Base-by-base conservation (phyloP, 139 green algal genomes). In the Chlorella ohadii region DNA sequence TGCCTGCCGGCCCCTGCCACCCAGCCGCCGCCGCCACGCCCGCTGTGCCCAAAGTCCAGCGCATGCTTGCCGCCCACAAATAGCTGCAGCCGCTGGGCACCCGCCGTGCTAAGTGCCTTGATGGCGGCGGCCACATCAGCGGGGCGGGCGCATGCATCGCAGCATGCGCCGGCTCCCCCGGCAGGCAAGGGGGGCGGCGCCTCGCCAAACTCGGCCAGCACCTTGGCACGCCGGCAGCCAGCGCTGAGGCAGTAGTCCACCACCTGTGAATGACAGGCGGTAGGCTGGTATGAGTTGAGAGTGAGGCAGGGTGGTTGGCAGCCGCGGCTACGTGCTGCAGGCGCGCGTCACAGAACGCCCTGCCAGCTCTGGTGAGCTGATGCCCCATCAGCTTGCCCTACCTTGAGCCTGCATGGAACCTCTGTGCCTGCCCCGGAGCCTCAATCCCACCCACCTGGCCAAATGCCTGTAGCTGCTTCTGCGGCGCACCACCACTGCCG, bases 171-270 rank as follows among this genome's bases (percentile, higher is more conserved):
- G n/a, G 39, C 63, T 20, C 76, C 82, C 0, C n/a, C 27, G 5
- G 39, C 15, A 25, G 34, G 64, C 3, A 23, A n/a, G 2, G 65
- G 22, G 0, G 85, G 61, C 5, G 85, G 63, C 16, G n/a, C 16
- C 86, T 96, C 93, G 9, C 90, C 92, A 81, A 96, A 96, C 81
- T 95, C 88, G 2, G 23, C 56, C 66, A 96, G 88, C 72, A 96
- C 77, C 19, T 74, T 71, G 1, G 83, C 79, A 6, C 93, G 83
- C 6, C 93, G 84, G 87, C 93, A 96, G 41, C 57, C 11, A 27
- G 78, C 27, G 4, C 28, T 55, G 4, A 67, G 66, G 41, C 85
- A 91, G 82, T 89, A 95, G 25, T 86, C 80, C 36, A 93, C 92
- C 78, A 95, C 90, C 76, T 81, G n/a, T 2, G 55, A 25, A 33